These are phyloP conservation scores for Corylus americana DNA, from an alignment of 306 rosid genomes.

Conservation along the genomic window DNA sequence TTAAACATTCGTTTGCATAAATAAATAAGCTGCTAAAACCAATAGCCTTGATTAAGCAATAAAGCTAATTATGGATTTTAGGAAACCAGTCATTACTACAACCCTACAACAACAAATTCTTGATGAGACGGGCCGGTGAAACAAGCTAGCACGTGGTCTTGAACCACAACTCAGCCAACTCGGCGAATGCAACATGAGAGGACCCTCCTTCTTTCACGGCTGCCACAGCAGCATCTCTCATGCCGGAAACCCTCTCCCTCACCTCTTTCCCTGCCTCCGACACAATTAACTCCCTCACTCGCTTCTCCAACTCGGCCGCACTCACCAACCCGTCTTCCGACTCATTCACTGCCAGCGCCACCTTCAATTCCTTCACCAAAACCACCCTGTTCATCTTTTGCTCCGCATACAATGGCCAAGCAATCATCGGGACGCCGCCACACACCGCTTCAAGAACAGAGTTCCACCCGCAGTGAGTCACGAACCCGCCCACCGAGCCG, in stretches of 20 bases:
- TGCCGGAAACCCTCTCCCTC: neutral
- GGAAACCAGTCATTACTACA: too few species aligned
- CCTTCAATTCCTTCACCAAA: constrained; percentile 16
- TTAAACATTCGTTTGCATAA: too few species aligned
- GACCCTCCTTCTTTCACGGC: constrained; percentile 27
- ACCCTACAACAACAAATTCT: too few species aligned
- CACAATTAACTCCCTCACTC: constrained; percentile 31
- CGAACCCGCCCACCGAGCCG: constrained; percentile 32
- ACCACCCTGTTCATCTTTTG: constrained; percentile 31
- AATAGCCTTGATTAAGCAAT: too few species aligned
- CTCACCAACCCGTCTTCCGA: constrained; percentile 9
- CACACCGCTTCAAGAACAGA: constrained; percentile 31
- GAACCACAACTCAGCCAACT: neutral
- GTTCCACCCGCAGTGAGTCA: constrained; percentile 48
- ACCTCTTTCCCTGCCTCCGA: constrained; percentile 24
- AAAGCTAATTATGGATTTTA: too few species aligned
- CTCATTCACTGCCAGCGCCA: constrained; percentile 21
- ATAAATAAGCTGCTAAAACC: too few species aligned
- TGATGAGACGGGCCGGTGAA: too few species aligned
- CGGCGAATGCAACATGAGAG: neutral
- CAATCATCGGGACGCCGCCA: constrained; percentile 33
- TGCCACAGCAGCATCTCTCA: constrained; percentile 3
- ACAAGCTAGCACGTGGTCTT: too few species aligned
- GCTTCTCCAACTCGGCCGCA: constrained; percentile 38
- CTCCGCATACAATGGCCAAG: constrained; percentile 43